Base-by-base conservation (phyloP, 2,329 filamentous ascomycete species). In the Xylaria multiplex region DNA sequence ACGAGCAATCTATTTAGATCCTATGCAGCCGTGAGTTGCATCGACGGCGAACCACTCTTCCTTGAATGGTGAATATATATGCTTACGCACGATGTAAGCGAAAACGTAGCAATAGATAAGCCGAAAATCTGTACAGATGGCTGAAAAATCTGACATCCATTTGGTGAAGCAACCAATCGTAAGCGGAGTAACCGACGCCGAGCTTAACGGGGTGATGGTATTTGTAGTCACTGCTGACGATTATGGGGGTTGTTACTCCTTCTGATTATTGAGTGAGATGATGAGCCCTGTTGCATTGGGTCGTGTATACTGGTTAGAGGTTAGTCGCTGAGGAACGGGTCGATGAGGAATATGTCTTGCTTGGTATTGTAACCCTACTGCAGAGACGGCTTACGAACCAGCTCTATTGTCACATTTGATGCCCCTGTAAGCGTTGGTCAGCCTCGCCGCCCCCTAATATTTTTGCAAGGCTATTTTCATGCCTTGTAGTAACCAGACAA, bases 381-480 rank as follows among this genome's bases (percentile, higher is more conserved):
- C 64, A 64, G 37, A 50, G 22, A 32, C 61, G 59, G 62, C 62
- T 65, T 59, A 62, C 62, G 46, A 49, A 59, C 62, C 49, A 53
- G 50, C 48, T 63, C 42, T 42, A 49, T 55, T 59, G 65, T 69
- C 59, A 54, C 59, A 65, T 63, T 52, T 56, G 59, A 67, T 45
- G 62, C 62, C 53, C 35, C 30, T 55, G 59, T 27, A 58, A 46
- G 57, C 4, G 45, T 56, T 48, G 56, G 62, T 69, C 68, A 70
- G 69, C 69, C 69, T 71, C 40, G 62, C 50, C 37, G 56, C 37
- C 24, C 40, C 24, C 48, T 43, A 22, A 50, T 16, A 35, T 35
- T 43, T 19, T 50, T 22, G 58, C 61, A 60, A 69, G 67, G 69
- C 69, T 68, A 62, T 53, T 50, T 53, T 50, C 37, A 61, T 59